Evolutionary conservation across 768 basidiomycete genomes (phyloP).

Genomic region (Suillus weaverae): DNA sequence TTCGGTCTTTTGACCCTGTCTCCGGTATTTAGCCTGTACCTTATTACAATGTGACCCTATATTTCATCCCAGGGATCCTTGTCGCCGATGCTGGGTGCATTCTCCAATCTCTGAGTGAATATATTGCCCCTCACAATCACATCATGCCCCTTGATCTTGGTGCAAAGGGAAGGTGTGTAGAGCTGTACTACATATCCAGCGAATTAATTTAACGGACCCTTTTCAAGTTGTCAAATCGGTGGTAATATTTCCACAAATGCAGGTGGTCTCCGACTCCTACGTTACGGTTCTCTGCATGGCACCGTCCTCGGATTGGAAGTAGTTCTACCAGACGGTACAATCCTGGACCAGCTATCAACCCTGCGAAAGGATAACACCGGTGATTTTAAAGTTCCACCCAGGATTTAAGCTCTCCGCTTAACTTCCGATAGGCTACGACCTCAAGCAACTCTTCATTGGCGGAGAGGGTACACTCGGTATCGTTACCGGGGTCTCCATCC

Average conservation of each 20-base stretch:
- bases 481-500: constrained; percentile 92
- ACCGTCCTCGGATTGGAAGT: constrained; percentile 94
- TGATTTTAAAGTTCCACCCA: constrained; percentile 32
- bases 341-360: constrained; percentile 86
- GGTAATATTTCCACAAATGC: constrained; percentile 98
- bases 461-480: constrained; percentile 96
- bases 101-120: constrained; percentile 83
- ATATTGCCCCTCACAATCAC: constrained; percentile 83
- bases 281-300: constrained; percentile 95
- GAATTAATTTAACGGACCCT: constrained; percentile 6
- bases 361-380: constrained; percentile 98
- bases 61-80: constrained; percentile 64
- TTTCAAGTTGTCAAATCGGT: constrained; percentile 88
- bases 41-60: constrained; percentile 9
- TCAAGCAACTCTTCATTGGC: constrained; percentile 98
- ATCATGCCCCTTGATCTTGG: constrained; percentile 97
- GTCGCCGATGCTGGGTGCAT: constrained; percentile 95
- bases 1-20: constrained; percentile 81
- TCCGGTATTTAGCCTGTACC: constrained; percentile 52
- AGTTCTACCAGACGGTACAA: constrained; percentile 90
- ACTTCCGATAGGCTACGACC: constrained; percentile 76
- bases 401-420: background rate
- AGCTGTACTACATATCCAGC: background rate
- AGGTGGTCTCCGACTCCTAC: constrained; percentile 89
- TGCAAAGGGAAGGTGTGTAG: constrained; percentile 84